Conservation (phyloP, 2,329 filamentous ascomycete genomes). For the Plenodomus biglobosus region DNA sequence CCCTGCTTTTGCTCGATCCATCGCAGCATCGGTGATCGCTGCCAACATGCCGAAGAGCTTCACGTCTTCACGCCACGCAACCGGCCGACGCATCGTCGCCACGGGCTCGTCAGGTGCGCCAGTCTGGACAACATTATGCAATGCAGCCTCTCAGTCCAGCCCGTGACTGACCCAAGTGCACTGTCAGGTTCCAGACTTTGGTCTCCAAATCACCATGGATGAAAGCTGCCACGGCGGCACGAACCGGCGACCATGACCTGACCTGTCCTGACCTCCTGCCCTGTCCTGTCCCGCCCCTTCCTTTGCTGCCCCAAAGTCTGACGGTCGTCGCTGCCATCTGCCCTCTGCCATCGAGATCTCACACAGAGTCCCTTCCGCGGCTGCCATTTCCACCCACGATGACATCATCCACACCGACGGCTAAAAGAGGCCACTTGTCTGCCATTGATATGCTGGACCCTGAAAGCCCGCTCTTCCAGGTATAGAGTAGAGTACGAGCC, state of each 20-base stretch:
- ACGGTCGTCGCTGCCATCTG: no score
- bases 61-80: no score
- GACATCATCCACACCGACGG: conserved; percentile 5
- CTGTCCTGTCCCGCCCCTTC: no score
- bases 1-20: no score
- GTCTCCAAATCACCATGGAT: no score
- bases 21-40: background rate
- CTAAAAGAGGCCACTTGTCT: background rate
- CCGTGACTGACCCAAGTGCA: background rate
- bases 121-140: no score
- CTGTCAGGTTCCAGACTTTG: background rate
- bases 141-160: no score
- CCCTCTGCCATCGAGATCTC: conserved; percentile 16
- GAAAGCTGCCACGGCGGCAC: conserved; percentile 5
- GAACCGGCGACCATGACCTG: conserved; percentile 11
- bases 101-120: no score
- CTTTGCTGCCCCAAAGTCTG: background rate
- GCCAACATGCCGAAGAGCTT: no score
- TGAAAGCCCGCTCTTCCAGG: background rate
- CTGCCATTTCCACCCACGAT: background rate
- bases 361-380: background rate
- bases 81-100: no score
- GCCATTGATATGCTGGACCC: background rate
- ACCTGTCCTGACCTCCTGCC: no score
- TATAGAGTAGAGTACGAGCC: no score